phyloP scores from a whole-genome alignment of 176 grass and related monocot species.

The Carex cristatella region DNA sequence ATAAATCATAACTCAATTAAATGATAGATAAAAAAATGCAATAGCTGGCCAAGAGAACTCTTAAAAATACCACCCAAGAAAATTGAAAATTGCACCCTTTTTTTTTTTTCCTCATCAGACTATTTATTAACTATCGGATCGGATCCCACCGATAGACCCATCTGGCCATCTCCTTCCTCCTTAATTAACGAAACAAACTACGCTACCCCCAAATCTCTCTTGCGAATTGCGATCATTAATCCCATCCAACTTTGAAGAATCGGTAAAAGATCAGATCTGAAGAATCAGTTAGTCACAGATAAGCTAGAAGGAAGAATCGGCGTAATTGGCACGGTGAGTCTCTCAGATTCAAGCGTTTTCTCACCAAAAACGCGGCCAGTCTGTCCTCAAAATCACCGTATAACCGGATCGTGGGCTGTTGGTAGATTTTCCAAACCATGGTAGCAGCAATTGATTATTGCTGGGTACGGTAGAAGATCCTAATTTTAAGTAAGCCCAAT shows the following conservation, averaged over 20 bases:
- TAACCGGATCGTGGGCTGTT: neutral
- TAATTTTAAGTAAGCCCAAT: neutral
- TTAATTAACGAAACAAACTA: neutral
- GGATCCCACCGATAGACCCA: neutral
- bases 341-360: neutral
- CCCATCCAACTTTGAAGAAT: neutral
- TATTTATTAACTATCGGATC: neutral
- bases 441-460: neutral
- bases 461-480: neutral
- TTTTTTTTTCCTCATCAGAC: no score
- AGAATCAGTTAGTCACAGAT: neutral
- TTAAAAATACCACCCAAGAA: no score
- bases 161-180: neutral
- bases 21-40: no score
- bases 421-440: neutral
- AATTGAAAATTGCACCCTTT: no score
- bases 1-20: no score
- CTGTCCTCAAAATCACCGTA: neutral
- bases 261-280: neutral
- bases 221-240: slow-evolving; percentile 3
- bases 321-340: neutral
- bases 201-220: neutral
- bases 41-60: no score
- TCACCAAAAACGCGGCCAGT: neutral
- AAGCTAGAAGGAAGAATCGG: neutral